A percentile compares a stretch with the other conserved stretches of the same genome.
Evolutionary conservation across 345 rosid species (phyloP).

Genomic region (Pistacia vera): DNA sequence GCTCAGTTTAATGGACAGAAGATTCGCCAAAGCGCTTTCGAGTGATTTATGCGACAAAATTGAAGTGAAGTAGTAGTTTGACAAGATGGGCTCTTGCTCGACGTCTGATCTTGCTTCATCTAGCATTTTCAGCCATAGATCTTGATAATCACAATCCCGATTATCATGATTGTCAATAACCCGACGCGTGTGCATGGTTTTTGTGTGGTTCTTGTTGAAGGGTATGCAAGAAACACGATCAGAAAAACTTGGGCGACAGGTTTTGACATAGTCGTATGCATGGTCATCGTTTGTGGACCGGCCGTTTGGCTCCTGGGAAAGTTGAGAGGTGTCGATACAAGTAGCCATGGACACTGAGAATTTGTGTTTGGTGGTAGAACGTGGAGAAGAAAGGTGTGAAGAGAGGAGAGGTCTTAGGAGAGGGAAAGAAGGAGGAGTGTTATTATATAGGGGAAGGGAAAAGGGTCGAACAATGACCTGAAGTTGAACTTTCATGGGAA

Average conservation of each 20-base stretch:
- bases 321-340: constrained; percentile 63
- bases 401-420: constrained; percentile 16
- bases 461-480: constrained; percentile 27
- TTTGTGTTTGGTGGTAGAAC: background rate
- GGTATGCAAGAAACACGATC: constrained; percentile 35
- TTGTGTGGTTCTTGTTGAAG: constrained; percentile 31
- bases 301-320: constrained; percentile 50
- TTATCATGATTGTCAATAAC: constrained; percentile 17
- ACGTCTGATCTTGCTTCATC: constrained; percentile 70
- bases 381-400: constrained; percentile 12
- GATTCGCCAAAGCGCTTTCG: constrained; percentile 73
- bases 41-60: constrained; percentile 63
- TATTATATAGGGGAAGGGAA: constrained; percentile 36
- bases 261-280: constrained; percentile 32
- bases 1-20: constrained; percentile 67
- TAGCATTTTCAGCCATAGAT: constrained; percentile 62
- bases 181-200: constrained; percentile 34
- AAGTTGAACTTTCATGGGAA: constrained; percentile 47
- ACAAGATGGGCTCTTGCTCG: constrained; percentile 68
- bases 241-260: constrained; percentile 42
- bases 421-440: constrained; percentile 15
- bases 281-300: constrained; percentile 43
- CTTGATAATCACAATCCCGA: constrained; percentile 28
- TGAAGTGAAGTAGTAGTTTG: constrained; percentile 63
- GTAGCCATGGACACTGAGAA: constrained; percentile 56